These are phyloP conservation scores for Gaultheria prostrata DNA, from an alignment of 148 eudicot species.

Conservation along the genomic window DNA sequence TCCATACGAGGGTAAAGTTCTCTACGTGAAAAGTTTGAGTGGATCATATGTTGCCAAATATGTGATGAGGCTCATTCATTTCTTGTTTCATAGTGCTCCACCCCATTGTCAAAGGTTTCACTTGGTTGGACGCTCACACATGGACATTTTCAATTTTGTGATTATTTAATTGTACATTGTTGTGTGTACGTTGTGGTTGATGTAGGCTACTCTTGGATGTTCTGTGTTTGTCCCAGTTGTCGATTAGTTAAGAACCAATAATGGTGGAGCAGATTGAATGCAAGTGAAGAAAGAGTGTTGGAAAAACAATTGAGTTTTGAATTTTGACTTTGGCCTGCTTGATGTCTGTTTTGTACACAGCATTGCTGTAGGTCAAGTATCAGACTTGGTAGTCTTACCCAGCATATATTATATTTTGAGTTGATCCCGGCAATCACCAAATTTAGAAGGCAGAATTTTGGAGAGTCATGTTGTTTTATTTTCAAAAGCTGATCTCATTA, in stretches of 20 bases:
- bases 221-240: background rate
- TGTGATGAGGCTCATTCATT: no score
- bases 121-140: no score
- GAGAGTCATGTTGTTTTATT: background rate
- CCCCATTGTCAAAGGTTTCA: no score
- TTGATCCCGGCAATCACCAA: background rate
- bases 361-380: background rate
- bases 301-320: background rate
- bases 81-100: no score
- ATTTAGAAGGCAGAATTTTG: background rate
- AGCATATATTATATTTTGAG: background rate
- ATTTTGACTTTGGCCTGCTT: background rate
- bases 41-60: no score
- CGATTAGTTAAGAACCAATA: background rate
- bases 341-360: background rate
- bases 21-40: no score
- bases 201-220: background rate
- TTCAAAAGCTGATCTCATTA: background rate
- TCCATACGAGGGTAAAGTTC: no score
- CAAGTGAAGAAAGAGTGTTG: background rate
- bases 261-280: background rate
- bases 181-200: no score
- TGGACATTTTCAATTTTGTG: no score
- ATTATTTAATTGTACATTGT: no score
- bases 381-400: background rate